Conservation (phyloP, 2,329 filamentous ascomycete genomes). For the Alternaria panax region DNA sequence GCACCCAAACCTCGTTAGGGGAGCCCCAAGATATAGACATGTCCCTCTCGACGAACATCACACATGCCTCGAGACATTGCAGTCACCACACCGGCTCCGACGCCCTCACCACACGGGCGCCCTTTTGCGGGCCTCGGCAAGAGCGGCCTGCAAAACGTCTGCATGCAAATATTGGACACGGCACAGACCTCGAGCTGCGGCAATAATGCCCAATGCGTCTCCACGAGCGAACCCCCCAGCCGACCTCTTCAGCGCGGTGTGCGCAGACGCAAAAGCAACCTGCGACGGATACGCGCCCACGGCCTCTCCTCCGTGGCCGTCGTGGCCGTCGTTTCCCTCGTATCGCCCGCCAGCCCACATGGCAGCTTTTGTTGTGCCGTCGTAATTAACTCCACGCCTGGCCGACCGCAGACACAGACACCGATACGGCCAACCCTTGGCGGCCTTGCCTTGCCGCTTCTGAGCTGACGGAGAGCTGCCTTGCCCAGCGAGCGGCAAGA, state of each 20-base stretch:
- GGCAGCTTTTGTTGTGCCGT: conserved; percentile 3
- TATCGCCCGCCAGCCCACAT: no score
- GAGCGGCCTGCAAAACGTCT: conserved; percentile 33
- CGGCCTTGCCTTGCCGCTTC: no score
- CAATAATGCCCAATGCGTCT: conserved; percentile 37
- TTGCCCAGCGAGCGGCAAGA: conserved; percentile 8
- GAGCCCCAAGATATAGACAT: conserved; percentile 16
- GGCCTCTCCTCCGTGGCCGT: neutral
- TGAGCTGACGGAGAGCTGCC: conserved; percentile 15
- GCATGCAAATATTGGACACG: conserved; percentile 47
- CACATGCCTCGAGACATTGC: neutral
- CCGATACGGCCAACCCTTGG: no score
- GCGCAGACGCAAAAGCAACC: conserved; percentile 26
- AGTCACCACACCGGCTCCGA: neutral
- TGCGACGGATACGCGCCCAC: conserved; percentile 18
- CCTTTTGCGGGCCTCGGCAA: conserved; percentile 28
- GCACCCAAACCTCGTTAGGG: conserved; percentile 30
- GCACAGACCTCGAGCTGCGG: conserved; percentile 41
- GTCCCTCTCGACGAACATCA: conserved; percentile 2
- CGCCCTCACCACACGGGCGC: conserved; percentile 15
- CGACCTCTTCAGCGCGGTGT: conserved; percentile 27
- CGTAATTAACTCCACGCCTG: conserved; percentile 8
- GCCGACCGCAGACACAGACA: no score
- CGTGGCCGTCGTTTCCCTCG: neutral
- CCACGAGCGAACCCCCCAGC: conserved; percentile 30